Conservation (phyloP, 148 eudicot species). For the Fallopia convolvulus region DNA sequence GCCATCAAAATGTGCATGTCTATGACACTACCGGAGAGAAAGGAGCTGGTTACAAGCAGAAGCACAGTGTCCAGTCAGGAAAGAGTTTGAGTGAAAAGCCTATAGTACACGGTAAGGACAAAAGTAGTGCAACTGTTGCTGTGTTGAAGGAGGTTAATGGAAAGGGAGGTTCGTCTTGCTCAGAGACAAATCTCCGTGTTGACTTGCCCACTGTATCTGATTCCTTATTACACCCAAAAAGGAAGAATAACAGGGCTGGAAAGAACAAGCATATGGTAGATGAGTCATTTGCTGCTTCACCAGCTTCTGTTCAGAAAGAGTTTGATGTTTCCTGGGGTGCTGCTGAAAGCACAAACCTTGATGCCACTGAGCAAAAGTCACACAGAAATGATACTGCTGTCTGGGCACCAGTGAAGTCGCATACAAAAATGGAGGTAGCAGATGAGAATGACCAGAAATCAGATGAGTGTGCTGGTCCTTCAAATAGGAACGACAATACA, state of each 20-base stretch:
- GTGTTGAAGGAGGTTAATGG: conserved; percentile 18
- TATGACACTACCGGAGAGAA: conserved; percentile 36
- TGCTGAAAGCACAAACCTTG: conserved; percentile 23
- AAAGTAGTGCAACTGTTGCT: conserved; percentile 8
- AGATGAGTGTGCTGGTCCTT: conserved; percentile 22
- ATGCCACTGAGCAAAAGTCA: conserved; percentile 29
- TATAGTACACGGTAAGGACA: conserved; percentile 14
- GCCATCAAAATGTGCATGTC: conserved; percentile 17
- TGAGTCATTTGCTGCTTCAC: not conserved
- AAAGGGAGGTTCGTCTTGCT: conserved; percentile 20
- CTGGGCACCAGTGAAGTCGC: conserved; percentile 90
- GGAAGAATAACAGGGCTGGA: conserved; percentile 36
- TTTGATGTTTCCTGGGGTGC: conserved; percentile 23
- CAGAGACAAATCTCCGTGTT: conserved; percentile 13
- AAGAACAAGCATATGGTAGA: conserved; percentile 64
- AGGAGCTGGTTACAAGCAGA: conserved; percentile 45
- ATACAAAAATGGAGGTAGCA: conserved; percentile 37
- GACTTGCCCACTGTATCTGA: conserved; percentile 25
- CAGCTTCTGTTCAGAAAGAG: conserved; percentile 28
- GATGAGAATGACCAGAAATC: conserved; percentile 29
- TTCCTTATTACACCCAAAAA: conserved; percentile 41
- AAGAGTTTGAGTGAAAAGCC: conserved; percentile 31
- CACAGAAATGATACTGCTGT: conserved; percentile 49
- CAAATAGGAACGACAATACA: conserved; percentile 32
- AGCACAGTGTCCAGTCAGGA: conserved; percentile 29